These are phyloP conservation scores for Amphibolis antarctica DNA, from an alignment of 106 monocot species.

Conservation along the genomic window DNA sequence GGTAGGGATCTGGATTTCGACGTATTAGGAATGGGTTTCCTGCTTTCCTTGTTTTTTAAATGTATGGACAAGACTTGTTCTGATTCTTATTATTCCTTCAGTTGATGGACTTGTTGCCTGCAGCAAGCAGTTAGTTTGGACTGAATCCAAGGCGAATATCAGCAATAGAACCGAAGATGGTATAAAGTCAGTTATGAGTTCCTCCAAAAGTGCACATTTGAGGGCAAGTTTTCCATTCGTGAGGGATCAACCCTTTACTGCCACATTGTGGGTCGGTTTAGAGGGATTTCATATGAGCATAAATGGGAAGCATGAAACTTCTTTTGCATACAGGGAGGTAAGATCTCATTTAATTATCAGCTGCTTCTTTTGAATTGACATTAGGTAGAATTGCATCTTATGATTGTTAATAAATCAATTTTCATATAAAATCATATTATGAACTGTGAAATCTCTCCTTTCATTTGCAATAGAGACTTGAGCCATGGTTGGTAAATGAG, in stretches of 20 bases:
- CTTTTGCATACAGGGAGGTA: slow-evolving; percentile 73
- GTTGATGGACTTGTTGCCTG: slow-evolving; percentile 76
- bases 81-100: slow-evolving; percentile 5
- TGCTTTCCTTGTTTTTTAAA: background rate
- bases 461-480: slow-evolving; percentile 50
- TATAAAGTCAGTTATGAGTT: slow-evolving; percentile 6
- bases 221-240: slow-evolving; percentile 47
- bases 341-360: background rate
- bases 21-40: too few species aligned
- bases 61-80: background rate
- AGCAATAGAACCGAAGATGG: slow-evolving; percentile 18
- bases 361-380: too few species aligned
- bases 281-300: slow-evolving; percentile 87
- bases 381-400: background rate
- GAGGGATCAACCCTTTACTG: slow-evolving; percentile 51
- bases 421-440: background rate
- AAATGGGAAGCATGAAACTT: slow-evolving; percentile 77
- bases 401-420: background rate
- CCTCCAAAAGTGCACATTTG: slow-evolving; percentile 19
- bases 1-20: background rate
- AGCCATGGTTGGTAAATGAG: slow-evolving; percentile 62
- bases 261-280: slow-evolving; percentile 65
- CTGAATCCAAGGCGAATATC: slow-evolving; percentile 11
- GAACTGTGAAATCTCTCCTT: background rate
- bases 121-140: slow-evolving; percentile 32